phyloP scores from a whole-genome alignment of 257 asterid genomes.

The Petrea volubilis region DNA sequence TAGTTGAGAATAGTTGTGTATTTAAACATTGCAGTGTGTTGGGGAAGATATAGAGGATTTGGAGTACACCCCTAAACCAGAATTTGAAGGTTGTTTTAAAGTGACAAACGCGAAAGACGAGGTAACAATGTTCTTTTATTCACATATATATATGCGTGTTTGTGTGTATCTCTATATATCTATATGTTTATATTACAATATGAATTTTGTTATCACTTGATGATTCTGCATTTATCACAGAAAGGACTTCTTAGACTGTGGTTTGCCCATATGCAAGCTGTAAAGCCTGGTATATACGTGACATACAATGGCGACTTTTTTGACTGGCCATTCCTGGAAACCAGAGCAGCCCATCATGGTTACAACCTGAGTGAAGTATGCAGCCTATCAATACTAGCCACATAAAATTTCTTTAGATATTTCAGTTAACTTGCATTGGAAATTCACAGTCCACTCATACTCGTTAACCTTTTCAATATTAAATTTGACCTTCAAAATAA shows the following conservation, averaged over 20 bases:
- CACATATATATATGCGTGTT: background rate
- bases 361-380: slow-evolving; percentile 75
- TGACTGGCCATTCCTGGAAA: slow-evolving; percentile 98
- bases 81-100: slow-evolving; percentile 84
- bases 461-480: background rate
- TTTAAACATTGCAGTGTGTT: slow-evolving; percentile 67
- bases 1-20: slow-evolving; percentile 13
- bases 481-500: slow-evolving; percentile 1
- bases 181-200: background rate
- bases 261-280: slow-evolving; percentile 93
- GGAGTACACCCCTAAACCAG: slow-evolving; percentile 98
- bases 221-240: slow-evolving; percentile 45
- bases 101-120: slow-evolving; percentile 89
- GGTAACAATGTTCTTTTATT: slow-evolving; percentile 47
- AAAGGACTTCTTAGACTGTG: slow-evolving; percentile 78
- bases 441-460: slow-evolving; percentile 14
- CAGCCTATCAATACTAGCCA: slow-evolving; percentile 16
- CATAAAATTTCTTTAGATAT: slow-evolving; percentile 18
- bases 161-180: background rate
- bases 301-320: slow-evolving; percentile 98
- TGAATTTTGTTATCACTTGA: slow-evolving; percentile 2
- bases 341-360: slow-evolving; percentile 88
- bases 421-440: background rate
- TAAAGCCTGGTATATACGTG: slow-evolving; percentile 93
- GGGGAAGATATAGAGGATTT: slow-evolving; percentile 95